Percentiles rank a stretch among this genome's conserved stretches.
Conservation (phyloP, 805 yeast genomes). For the Schwanniomyces polymorphus region DNA sequence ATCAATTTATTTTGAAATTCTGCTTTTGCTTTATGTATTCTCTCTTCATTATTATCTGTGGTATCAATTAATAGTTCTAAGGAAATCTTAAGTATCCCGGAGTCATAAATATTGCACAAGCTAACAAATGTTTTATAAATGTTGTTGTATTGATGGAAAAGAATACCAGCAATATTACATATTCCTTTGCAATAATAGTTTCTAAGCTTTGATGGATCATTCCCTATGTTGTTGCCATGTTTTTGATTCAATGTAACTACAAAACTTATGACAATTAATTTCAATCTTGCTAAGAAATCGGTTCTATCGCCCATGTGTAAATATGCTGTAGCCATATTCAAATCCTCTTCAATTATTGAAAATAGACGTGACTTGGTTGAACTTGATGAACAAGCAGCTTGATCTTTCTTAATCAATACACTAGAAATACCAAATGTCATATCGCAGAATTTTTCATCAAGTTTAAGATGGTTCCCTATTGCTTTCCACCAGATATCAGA, state of each 20-base stretch:
- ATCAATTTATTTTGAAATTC: constrained; percentile 11
- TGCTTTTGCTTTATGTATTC: constrained; percentile 1
- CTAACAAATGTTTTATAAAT: constrained; percentile 36
- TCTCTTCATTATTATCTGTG: neutral
- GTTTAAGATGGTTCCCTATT: constrained; percentile 27
- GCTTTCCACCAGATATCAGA: constrained; percentile 51
- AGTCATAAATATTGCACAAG: constrained; percentile 37
- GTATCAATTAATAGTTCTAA: constrained; percentile 8
- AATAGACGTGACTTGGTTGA: neutral
- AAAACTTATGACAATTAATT: constrained; percentile 24
- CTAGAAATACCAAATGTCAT: constrained; percentile 7
- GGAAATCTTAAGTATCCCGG: constrained; percentile 22
- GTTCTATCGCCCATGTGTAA: neutral
- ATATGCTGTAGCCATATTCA: neutral
- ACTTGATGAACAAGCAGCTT: neutral
- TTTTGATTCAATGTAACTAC: constrained; percentile 15
- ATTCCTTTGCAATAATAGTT: constrained; percentile 35
- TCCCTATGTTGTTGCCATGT: neutral
- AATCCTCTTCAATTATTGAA: neutral
- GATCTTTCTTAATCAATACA: neutral
- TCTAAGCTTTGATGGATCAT: neutral
- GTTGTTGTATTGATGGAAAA: constrained; percentile 36
- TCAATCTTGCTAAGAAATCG: constrained; percentile 17
- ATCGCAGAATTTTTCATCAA: constrained; percentile 13
- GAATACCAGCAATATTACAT: constrained; percentile 38